phyloP scores from a whole-genome alignment of 768 basidiomycete genomes.

The Podaxis sp. region DNA sequence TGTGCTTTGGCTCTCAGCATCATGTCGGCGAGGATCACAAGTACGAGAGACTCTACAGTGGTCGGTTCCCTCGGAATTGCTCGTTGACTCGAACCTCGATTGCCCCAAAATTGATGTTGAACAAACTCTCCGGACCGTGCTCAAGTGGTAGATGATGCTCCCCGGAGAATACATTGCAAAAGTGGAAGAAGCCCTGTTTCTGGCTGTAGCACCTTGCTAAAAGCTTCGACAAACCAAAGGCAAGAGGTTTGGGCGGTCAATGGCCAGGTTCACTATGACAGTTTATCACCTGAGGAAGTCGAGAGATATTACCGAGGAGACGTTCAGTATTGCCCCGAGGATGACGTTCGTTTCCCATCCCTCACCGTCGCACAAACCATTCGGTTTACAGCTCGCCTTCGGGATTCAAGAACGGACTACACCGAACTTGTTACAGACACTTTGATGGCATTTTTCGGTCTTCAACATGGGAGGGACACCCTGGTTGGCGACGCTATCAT shows the following conservation, averaged over 20 bases:
- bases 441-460: conserved; percentile 66
- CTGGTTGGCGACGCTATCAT: conserved; percentile 75
- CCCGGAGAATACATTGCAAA: too few species aligned
- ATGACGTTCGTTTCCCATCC: conserved; percentile 84
- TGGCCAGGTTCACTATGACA: conserved; percentile 75
- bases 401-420: conserved; percentile 44
- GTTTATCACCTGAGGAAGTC: conserved; percentile 64
- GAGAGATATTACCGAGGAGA: conserved; percentile 68
- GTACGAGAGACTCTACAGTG: too few species aligned
- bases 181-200: conserved; percentile 62
- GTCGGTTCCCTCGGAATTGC: too few species aligned
- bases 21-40: too few species aligned
- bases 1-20: too few species aligned
- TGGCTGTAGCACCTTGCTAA: conserved; percentile 82
- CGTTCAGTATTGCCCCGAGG: conserved; percentile 77
- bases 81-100: too few species aligned
- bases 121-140: too few species aligned
- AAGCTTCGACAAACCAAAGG: conserved; percentile 72
- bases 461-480: conserved; percentile 67
- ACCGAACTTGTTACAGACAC: conserved; percentile 44
- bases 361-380: conserved; percentile 79
- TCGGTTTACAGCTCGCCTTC: conserved; percentile 59
- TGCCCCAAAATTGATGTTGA: too few species aligned
- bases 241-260: conserved; percentile 62
- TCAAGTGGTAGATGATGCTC: too few species aligned